These are phyloP conservation scores for Auriculariales sp. DNA, from an alignment of 768 basidiomycete genomes.

Conservation along the genomic window DNA sequence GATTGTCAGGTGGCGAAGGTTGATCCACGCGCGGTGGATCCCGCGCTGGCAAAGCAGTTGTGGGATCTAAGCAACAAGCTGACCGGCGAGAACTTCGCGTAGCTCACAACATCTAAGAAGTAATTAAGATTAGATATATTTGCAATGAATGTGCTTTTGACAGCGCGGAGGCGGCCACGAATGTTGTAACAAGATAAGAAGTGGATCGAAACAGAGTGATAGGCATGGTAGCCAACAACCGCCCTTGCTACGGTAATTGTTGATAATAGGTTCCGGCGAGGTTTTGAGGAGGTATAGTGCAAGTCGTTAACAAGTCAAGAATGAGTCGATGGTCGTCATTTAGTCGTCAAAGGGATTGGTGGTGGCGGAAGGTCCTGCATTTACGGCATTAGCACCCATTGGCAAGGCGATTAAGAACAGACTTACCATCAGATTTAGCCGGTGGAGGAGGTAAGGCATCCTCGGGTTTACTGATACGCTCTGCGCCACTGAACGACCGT, in stretches of 20 bases:
- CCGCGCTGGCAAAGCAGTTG: slow-evolving; percentile 14
- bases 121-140: no score
- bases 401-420: neutral
- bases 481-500: neutral
- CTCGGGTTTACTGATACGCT: neutral
- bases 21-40: slow-evolving; percentile 12
- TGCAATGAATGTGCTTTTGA: no score
- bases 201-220: no score
- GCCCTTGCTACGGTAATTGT: no score
- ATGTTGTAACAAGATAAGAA: no score
- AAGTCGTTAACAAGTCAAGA: neutral
- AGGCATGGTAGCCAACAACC: no score
- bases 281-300: no score
- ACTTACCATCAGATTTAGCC: neutral
- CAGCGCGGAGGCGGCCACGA: no score
- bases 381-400: neutral
- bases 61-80: slow-evolving; percentile 19
- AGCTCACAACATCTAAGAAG: no score
- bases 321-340: neutral
- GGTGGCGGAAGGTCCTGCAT: neutral
- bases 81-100: slow-evolving; percentile 6
- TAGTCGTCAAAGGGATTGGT: neutral
- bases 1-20: slow-evolving; percentile 15
- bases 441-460: neutral
- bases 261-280: no score